Percentiles rank a stretch among this genome's conserved stretches.
phyloP scores from a whole-genome alignment of 2,329 filamentous ascomycete species.

The Penicillium sp. region DNA sequence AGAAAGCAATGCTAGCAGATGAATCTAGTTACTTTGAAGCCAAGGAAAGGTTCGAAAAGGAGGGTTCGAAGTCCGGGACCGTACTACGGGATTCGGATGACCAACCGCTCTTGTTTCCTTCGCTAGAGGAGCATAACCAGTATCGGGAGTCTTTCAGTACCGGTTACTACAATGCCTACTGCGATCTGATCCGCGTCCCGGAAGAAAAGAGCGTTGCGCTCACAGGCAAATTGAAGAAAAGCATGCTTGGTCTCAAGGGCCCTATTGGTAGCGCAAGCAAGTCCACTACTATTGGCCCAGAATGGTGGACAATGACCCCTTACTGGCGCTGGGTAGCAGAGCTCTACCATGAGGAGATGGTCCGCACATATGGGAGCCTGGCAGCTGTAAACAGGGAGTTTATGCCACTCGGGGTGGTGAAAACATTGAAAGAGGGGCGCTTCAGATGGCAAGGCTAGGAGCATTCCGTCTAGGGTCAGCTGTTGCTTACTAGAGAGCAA shows the following conservation, averaged over 20 bases:
- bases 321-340: constrained; percentile 51
- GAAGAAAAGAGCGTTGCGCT: constrained; percentile 34
- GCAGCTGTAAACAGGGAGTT: constrained; percentile 46
- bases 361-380: constrained; percentile 44
- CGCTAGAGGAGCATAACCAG: constrained; percentile 44
- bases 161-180: constrained; percentile 37
- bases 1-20: constrained; percentile 43
- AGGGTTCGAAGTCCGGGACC: constrained; percentile 22
- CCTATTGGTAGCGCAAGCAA: constrained; percentile 7
- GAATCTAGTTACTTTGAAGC: constrained; percentile 59
- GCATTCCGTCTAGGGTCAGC: no score
- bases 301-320: constrained; percentile 41
- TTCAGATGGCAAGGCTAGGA: constrained; percentile 47
- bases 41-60: constrained; percentile 38
- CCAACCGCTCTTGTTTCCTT: constrained; percentile 36
- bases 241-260: constrained; percentile 22
- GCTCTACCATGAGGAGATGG: constrained; percentile 46
- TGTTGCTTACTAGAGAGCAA: no score
- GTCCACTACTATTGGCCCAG: constrained; percentile 21
- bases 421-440: constrained; percentile 45
- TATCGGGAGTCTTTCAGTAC: constrained; percentile 41
- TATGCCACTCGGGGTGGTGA: constrained; percentile 49
- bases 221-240: constrained; percentile 32
- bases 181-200: constrained; percentile 36
- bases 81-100: constrained; percentile 9